Percentiles rank a stretch among this genome's conserved stretches.
Evolutionary conservation across 2,329 filamentous ascomycete species (phyloP).

Genomic region (Cyanodermella asteris): DNA sequence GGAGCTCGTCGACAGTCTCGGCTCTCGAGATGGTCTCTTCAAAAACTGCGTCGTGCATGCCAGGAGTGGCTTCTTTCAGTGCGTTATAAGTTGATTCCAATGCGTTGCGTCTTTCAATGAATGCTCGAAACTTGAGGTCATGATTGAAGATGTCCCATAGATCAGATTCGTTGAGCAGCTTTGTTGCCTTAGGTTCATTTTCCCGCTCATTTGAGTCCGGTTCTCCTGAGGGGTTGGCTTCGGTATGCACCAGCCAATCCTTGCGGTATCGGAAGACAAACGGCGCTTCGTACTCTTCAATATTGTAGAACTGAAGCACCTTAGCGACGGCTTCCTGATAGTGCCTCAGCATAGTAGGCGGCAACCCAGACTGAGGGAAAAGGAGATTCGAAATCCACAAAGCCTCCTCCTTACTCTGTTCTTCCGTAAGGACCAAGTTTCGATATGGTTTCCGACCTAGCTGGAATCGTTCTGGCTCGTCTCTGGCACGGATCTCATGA

Average conservation of each 20-base stretch:
- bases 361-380: slow-evolving; percentile 65
- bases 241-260: slow-evolving; percentile 85
- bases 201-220: too few species aligned
- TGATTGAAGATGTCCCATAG: slow-evolving; percentile 88
- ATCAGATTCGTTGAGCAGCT: slow-evolving; percentile 77
- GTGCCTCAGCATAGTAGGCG: slow-evolving; percentile 49
- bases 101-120: slow-evolving; percentile 76
- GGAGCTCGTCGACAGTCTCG: slow-evolving; percentile 78
- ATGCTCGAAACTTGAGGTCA: slow-evolving; percentile 82
- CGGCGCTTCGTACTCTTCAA: slow-evolving; percentile 84
- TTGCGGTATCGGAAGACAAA: slow-evolving; percentile 98
- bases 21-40: slow-evolving; percentile 65
- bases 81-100: slow-evolving; percentile 61
- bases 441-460: slow-evolving; percentile 76
- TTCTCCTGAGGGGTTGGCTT: slow-evolving; percentile 51
- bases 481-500: slow-evolving; percentile 67
- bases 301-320: slow-evolving; percentile 84
- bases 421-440: slow-evolving; percentile 54
- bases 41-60: slow-evolving; percentile 50
- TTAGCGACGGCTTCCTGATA: slow-evolving; percentile 80
- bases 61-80: slow-evolving; percentile 35
- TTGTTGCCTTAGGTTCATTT: slow-evolving; percentile 57
- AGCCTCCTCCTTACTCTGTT: slow-evolving; percentile 77
- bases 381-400: slow-evolving; percentile 80
- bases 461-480: slow-evolving; percentile 89